Evolutionary conservation across 805 yeast species (phyloP).

Genomic region (Pichia kluyveri): DNA sequence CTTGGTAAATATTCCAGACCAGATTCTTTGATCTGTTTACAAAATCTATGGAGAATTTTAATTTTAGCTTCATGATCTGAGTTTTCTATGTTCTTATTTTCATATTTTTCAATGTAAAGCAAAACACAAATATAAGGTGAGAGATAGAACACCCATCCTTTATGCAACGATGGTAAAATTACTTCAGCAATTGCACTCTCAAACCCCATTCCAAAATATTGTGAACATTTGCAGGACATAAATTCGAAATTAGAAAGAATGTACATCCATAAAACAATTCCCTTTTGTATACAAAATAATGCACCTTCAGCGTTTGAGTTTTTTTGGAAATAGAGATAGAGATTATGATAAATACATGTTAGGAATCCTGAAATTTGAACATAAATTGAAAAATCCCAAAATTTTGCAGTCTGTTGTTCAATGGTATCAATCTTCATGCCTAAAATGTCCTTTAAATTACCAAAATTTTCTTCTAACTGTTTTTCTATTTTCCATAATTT

Average conservation of each 20-base stretch:
- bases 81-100: not conserved
- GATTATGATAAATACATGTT: constrained; percentile 32
- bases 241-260: constrained; percentile 30
- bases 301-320: constrained; percentile 27
- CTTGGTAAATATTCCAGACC: constrained; percentile 29
- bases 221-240: constrained; percentile 23
- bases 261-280: constrained; percentile 23
- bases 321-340: constrained; percentile 32
- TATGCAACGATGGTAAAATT: constrained; percentile 31
- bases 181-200: constrained; percentile 31
- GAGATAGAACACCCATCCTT: constrained; percentile 16
- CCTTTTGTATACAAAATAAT: constrained; percentile 30
- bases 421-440: constrained; percentile 12
- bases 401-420: constrained; percentile 16
- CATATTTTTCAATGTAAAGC: not conserved
- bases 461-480: constrained; percentile 24
- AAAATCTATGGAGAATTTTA: not conserved
- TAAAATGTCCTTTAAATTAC: constrained; percentile 21
- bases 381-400: constrained; percentile 16
- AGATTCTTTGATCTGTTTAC: constrained; percentile 26
- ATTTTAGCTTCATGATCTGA: not conserved
- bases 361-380: constrained; percentile 25
- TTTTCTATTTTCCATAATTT: constrained; percentile 30
- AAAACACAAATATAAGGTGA: constrained; percentile 13
- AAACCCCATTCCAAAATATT: constrained; percentile 27